phyloP scores from a whole-genome alignment of 2,329 filamentous ascomycete genomes.

The Paracoccidioides brasiliensis region DNA sequence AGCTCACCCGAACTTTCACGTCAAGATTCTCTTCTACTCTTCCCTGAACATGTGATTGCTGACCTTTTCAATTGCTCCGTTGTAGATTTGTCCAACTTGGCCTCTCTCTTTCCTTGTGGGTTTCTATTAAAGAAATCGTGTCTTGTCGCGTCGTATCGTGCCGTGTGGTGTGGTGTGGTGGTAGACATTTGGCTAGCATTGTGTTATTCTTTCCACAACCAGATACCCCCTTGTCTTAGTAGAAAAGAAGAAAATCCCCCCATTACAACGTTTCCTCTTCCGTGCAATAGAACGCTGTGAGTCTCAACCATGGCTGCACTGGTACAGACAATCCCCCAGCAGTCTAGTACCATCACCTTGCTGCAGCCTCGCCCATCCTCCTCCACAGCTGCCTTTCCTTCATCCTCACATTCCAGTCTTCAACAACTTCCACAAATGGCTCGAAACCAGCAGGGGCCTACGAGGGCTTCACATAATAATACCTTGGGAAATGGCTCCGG shows the following conservation, averaged over 20 bases:
- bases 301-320: constrained; percentile 61
- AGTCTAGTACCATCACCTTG: constrained; percentile 60
- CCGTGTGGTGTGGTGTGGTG: background rate
- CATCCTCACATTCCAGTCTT: constrained; percentile 24
- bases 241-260: background rate
- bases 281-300: constrained; percentile 7
- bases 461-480: constrained; percentile 31
- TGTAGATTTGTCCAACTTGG: background rate
- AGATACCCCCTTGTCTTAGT: background rate
- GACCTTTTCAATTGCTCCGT: background rate
- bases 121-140: background rate
- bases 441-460: constrained; percentile 24
- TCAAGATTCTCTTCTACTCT: background rate
- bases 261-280: constrained; percentile 5
- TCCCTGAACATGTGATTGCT: background rate
- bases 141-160: background rate
- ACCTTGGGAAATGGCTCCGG: constrained; percentile 3
- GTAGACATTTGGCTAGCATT: background rate
- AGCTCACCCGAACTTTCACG: background rate
- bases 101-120: background rate
- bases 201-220: background rate
- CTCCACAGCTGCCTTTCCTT: constrained; percentile 38
- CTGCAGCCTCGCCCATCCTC: constrained; percentile 58
- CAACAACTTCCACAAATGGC: constrained; percentile 34
- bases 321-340: constrained; percentile 68